phyloP scores from a whole-genome alignment of 352 stramenopile genomes.

The Globisporangium lucens region DNA sequence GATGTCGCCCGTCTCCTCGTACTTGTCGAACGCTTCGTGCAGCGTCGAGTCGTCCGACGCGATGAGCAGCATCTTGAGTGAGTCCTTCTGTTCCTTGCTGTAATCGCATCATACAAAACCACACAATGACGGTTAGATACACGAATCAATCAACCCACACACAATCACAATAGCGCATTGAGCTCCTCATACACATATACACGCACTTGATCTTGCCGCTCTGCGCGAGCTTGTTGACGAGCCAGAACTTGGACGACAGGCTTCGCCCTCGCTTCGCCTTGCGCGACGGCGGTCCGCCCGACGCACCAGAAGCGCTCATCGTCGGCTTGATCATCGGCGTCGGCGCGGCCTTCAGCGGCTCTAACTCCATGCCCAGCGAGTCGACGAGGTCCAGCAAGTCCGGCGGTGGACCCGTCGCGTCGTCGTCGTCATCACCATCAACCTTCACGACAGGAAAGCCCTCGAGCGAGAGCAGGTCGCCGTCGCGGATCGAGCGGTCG shows the following conservation, averaged over 20 bases:
- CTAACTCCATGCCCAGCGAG: constrained; percentile 59
- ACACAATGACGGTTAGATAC: neutral
- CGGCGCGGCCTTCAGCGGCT: constrained; percentile 27
- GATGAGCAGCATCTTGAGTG: constrained; percentile 79
- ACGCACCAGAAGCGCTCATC: constrained; percentile 7
- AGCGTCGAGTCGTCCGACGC: constrained; percentile 68
- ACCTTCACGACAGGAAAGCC: constrained; percentile 37
- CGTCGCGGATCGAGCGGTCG: constrained; percentile 79
- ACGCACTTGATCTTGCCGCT: constrained; percentile 74
- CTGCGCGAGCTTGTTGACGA: constrained; percentile 77
- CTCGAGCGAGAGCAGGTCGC: constrained; percentile 71
- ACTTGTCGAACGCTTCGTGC: constrained; percentile 72
- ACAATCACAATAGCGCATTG: neutral
- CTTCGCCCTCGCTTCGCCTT: constrained; percentile 70
- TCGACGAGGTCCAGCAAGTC: constrained; percentile 73
- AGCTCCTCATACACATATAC: constrained; percentile 2
- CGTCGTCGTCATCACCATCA: neutral
- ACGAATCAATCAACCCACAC: neutral
- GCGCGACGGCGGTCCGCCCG: constrained; percentile 24
- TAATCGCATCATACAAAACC: neutral
- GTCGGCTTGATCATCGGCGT: constrained; percentile 25
- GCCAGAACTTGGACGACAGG: constrained; percentile 84
- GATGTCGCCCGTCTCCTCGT: constrained; percentile 77
- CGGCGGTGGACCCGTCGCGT: constrained; percentile 36
- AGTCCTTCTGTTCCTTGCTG: constrained; percentile 78